Base-by-base conservation (phyloP, 768 basidiomycete species). In the Lyophyllum atratum region DNA sequence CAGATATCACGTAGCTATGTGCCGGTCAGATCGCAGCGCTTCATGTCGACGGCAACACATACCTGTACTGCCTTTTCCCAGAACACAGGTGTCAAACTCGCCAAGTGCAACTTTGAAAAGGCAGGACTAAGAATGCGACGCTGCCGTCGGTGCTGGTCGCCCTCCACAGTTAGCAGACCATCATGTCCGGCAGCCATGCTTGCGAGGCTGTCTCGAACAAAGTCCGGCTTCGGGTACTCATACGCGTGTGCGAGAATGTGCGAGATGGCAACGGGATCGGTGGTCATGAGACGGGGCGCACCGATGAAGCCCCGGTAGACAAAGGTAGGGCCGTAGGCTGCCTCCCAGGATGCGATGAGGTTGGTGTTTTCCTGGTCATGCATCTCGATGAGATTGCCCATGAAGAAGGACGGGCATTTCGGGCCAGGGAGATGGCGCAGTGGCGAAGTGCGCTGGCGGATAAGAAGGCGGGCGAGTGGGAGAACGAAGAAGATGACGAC, bases 211-310 rank as follows among this genome's bases (percentile, higher is more conserved):
- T 84, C 81, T 14, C 77, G 68, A 15, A 85, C 74, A 58, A 84
- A 83, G 55, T 82, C 78, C 2, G 86, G 85, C 68, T 89, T 89
- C 26, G 82, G 85, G 63, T 82, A 85, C 54, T 81, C 74, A 58
- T 86, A 82, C 0, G 83, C 75, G 50, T 80, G 76, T 9, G 74
- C 70, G 47, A 90, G 78, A 44, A 90, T 83, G 55, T 87, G 80
- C 3, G 78, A 72, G 37, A 89, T 67, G 1, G 86, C 85, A 19
- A 73, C 67, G 3, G 82, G 80, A 69, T 88, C 87, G 47, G 79
- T 80, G 7, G 84, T 85, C 69, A 85, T 74, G 56, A 89, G 74
- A 22, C 87, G 73, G 46, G 75, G 74, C 2, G 79, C 81, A 33
- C 78, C 75, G 53, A 82, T 64, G 70, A 83, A 85, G 50, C 81